Conservation (phyloP, 441 rosid species). For the Geranium incanum region DNA sequence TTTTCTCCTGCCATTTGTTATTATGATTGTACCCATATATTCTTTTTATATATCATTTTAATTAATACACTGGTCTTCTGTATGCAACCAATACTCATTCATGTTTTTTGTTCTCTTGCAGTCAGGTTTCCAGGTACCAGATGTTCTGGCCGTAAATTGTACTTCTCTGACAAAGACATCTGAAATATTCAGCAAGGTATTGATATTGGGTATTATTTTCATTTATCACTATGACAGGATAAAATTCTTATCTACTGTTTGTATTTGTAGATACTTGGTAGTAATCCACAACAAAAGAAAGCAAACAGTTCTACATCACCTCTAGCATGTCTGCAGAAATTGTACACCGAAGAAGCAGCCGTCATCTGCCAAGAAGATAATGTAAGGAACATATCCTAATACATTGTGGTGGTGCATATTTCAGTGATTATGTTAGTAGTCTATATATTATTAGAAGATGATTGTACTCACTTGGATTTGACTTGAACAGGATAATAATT, state of each 20-base stretch:
- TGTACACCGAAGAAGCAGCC: conserved; percentile 48
- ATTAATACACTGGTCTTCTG: neutral
- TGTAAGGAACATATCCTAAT: conserved; percentile 34
- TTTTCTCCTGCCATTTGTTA: neutral
- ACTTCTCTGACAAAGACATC: conserved; percentile 56
- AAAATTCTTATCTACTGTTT: conserved; percentile 22
- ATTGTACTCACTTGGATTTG: neutral
- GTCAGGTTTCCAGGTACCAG: conserved; percentile 44
- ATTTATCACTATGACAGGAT: neutral
- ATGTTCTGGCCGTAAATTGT: conserved; percentile 52
- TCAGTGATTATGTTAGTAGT: neutral
- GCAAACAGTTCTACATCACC: conserved; percentile 37
- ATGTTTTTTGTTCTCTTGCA: conserved; percentile 18
- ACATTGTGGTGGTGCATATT: neutral
- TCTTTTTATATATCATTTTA: neutral
- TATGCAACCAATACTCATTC: neutral
- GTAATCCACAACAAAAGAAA: conserved; percentile 30
- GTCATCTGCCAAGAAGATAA: conserved; percentile 46
- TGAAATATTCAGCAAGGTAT: conserved; percentile 73
- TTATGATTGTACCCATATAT: neutral
- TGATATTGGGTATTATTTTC: neutral
- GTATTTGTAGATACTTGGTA: conserved; percentile 45
- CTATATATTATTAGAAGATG: neutral
- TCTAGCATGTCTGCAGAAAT: conserved; percentile 49
- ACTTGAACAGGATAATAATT: conserved; percentile 47